These are phyloP conservation scores for Hypoxylon lenormandii DNA, from an alignment of 495 filamentous ascomycete genomes.

Conservation along the genomic window DNA sequence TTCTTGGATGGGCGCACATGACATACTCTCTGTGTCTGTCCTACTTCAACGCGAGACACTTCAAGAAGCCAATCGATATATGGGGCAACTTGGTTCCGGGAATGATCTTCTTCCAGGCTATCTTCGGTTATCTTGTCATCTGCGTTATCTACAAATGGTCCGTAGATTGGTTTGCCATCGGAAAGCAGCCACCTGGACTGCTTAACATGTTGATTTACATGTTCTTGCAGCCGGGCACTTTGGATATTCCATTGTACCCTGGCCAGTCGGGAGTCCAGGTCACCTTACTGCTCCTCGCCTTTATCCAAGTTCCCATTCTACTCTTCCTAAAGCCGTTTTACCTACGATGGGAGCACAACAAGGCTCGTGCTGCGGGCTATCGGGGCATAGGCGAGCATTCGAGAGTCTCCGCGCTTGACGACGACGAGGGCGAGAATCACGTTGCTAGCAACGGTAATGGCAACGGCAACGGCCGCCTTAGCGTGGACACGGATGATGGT, in stretches of 20 bases:
- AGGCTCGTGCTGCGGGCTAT: constrained; percentile 86
- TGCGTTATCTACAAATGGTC: constrained; percentile 97
- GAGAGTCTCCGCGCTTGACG: constrained; percentile 85
- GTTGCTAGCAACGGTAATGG: constrained; percentile 44
- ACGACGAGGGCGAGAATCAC: constrained; percentile 75
- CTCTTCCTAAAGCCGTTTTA: constrained; percentile 96
- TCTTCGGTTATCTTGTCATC: constrained; percentile 96
- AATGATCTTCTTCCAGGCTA: constrained; percentile 99
- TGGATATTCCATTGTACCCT: constrained; percentile 76
- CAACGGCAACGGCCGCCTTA: constrained; percentile 70
- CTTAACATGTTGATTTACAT: constrained; percentile 99
- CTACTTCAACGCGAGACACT: constrained; percentile 91
- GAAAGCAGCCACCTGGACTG: constrained; percentile 79
- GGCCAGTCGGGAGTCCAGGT: constrained; percentile 82
- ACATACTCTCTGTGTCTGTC: constrained; percentile 95
- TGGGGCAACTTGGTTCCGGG: constrained; percentile 97
- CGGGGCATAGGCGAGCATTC: constrained; percentile 88
- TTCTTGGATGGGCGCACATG: constrained; percentile 97
- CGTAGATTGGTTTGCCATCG: constrained; percentile 80
- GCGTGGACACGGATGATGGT: constrained; percentile 77
- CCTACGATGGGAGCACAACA: constrained; percentile 91
- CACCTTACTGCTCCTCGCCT: constrained; percentile 81
- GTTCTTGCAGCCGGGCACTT: constrained; percentile 87
- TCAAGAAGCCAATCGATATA: constrained; percentile 92
- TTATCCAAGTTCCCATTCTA: constrained; percentile 87